phyloP scores from a whole-genome alignment of 345 rosid genomes.

The Salix purpurea region DNA sequence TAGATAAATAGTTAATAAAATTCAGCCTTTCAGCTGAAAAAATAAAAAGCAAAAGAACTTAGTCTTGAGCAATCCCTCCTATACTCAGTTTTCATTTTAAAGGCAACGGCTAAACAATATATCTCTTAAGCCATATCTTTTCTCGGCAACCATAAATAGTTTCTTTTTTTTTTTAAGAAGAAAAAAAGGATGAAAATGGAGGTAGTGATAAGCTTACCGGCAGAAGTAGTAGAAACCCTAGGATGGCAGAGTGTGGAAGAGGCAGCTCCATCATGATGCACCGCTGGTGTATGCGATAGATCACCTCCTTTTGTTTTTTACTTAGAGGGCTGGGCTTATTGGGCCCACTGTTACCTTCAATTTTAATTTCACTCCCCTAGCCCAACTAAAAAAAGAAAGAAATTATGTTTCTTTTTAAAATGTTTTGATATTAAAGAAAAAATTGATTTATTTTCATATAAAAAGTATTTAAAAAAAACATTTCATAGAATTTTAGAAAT shows the following conservation, averaged over 20 bases:
- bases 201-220: constrained; percentile 15
- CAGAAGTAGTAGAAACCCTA: constrained; percentile 32
- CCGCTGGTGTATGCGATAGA: constrained; percentile 26
- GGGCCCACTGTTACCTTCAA: background rate
- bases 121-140: background rate
- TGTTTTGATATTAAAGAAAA: too few relatives aligned
- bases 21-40: too few relatives aligned
- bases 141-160: background rate
- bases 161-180: background rate
- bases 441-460: too few relatives aligned
- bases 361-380: background rate
- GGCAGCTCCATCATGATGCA: constrained; percentile 26
- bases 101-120: background rate
- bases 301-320: constrained; percentile 16
- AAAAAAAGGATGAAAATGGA: background rate
- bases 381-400: background rate
- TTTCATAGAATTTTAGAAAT: too few relatives aligned
- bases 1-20: background rate
- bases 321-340: background rate
- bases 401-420: too few relatives aligned
- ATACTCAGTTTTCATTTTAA: too few relatives aligned
- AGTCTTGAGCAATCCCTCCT: too few relatives aligned
- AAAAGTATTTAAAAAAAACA: too few relatives aligned
- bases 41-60: too few relatives aligned
- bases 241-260: constrained; percentile 19